These are phyloP conservation scores for Trichoderma endophyticum DNA, from an alignment of 2,329 filamentous ascomycete species.

Conservation along the genomic window DNA sequence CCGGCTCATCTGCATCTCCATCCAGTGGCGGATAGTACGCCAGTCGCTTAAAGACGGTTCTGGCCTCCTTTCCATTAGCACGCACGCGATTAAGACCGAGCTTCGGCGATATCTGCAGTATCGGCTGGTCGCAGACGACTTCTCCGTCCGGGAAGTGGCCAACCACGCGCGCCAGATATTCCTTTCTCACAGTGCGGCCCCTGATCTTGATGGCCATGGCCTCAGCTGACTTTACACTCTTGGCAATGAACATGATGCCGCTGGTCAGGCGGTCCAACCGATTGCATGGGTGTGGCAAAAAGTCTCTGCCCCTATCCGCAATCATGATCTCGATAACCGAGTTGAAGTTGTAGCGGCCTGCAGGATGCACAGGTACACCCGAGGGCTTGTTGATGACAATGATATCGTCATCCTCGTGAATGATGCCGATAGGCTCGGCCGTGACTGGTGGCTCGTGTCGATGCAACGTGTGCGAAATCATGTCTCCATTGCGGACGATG, in stretches of 20 bases:
- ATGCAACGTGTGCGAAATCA: slow-evolving; percentile 90
- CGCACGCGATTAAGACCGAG: slow-evolving; percentile 91
- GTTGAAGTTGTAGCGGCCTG: slow-evolving; percentile 94
- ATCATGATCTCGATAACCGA: slow-evolving; percentile 91
- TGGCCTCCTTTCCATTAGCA: slow-evolving; percentile 84
- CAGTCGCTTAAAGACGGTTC: slow-evolving; percentile 85
- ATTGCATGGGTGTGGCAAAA: slow-evolving; percentile 72
- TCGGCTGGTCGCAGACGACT: slow-evolving; percentile 87
- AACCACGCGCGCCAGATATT: slow-evolving; percentile 88
- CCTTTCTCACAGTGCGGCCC: slow-evolving; percentile 81
- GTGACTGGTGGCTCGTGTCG: slow-evolving; percentile 94
- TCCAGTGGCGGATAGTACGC: slow-evolving; percentile 75
- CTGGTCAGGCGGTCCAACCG: slow-evolving; percentile 91
- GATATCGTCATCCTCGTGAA: slow-evolving; percentile 90
- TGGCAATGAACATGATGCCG: slow-evolving; percentile 97
- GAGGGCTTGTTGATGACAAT: slow-evolving; percentile 97
- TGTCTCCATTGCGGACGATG: slow-evolving; percentile 79
- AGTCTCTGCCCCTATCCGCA: slow-evolving; percentile 60
- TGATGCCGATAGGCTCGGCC: slow-evolving; percentile 70
- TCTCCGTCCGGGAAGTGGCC: slow-evolving; percentile 91
- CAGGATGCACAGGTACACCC: slow-evolving; percentile 91
- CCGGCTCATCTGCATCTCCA: slow-evolving; percentile 17
- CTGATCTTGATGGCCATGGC: slow-evolving; percentile 72
- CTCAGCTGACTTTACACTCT: slow-evolving; percentile 76
- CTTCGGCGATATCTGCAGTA: slow-evolving; percentile 91